Base-by-base conservation (phyloP, 768 basidiomycete species). In the Tricholoma flavovirens region DNA sequence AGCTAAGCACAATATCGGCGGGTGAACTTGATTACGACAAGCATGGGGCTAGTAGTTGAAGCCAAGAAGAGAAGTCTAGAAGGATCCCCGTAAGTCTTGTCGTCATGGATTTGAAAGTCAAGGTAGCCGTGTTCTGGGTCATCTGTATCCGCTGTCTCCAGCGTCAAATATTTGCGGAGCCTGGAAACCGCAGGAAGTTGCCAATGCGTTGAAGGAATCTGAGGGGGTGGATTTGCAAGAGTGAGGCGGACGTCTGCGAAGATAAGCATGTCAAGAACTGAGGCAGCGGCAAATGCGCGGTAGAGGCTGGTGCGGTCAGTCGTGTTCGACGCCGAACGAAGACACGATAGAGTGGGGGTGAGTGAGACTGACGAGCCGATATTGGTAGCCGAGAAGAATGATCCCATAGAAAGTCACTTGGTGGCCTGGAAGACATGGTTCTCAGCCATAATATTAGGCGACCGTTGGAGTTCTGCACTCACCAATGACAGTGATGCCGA, bases 21-120 rank as follows among this genome's bases (percentile, higher is more conserved):
- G 29, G 59, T 43, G 52, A 67, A 65, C 55, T 67, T 69, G 62
- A 69, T 43, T 50, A 63, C 24, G 26, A 68, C 54, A 30, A 21
- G 40, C 29, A 24, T 29, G 35, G 22, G 17, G 22, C 22, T 24
- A 26, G 33, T 29, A 30, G 43, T 51, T 32, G 15, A n/a, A 17
- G 57, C 53, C 1, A 46, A 4, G 56, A 38, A 60, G 26, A 62
- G 32, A 36, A 54, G 49, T 42, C 59, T 42, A 38, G 48, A 22
- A 1, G 48, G 53, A 36, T 49, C 55, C 29, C 26, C 12, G 19
- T 45, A 26, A 35, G 64, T 64, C 36, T 38, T 38, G 45, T 48
- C 55, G 11, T 32, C 49, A 29, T 62, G 54, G 40, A 42, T 21
- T 42, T 42, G 17, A 42, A 42, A 42, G 40, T 42, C 40, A 21